Conservation (phyloP, 179 eudicot species). For the Camellia oleifera region DNA sequence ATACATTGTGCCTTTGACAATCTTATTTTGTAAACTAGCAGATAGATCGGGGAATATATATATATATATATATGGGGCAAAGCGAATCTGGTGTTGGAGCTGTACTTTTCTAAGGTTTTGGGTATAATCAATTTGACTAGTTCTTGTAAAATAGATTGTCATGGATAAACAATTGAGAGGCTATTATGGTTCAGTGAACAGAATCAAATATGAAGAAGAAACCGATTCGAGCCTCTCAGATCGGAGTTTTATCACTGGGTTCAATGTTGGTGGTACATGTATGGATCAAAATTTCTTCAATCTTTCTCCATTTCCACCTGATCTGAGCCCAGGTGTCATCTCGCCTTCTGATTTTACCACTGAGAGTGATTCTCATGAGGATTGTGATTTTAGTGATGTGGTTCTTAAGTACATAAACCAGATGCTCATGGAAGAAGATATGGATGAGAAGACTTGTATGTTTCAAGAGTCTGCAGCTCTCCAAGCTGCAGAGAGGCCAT, state of each 20-base stretch:
- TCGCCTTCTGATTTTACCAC: slow-evolving; percentile 14
- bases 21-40: background rate
- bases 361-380: slow-evolving; percentile 40
- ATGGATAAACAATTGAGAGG: slow-evolving; percentile 48
- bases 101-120: background rate
- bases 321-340: slow-evolving; percentile 8
- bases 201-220: slow-evolving; percentile 40
- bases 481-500: slow-evolving; percentile 77
- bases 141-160: slow-evolving; percentile 11
- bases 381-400: slow-evolving; percentile 51
- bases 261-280: slow-evolving; percentile 23
- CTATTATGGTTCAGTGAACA: slow-evolving; percentile 39
- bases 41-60: background rate
- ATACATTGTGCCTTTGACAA: background rate
- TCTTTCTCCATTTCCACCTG: slow-evolving; percentile 15
- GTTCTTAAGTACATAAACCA: slow-evolving; percentile 71
- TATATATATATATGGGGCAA: background rate
- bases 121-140: background rate
- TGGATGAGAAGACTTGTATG: slow-evolving; percentile 66
- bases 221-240: slow-evolving; percentile 22
- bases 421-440: slow-evolving; percentile 84
- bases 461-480: slow-evolving; percentile 71
- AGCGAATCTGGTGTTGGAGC: background rate
- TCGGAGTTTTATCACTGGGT: slow-evolving; percentile 2
- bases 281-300: slow-evolving; percentile 19